Conservation (phyloP, 345 rosid genomes). For the Citrus australasica region DNA sequence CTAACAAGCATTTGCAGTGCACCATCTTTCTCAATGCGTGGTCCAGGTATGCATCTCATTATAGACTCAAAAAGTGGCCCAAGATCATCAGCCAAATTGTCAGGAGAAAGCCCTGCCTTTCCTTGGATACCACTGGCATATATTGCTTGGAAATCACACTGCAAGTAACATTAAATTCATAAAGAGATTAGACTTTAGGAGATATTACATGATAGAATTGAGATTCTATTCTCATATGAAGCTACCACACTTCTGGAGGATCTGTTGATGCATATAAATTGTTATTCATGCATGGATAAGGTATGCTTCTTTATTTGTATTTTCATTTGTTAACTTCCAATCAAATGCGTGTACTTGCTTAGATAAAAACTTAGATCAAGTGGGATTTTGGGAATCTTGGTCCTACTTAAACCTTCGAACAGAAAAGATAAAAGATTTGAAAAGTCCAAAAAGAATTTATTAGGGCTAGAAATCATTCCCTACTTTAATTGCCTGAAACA, state of each 20-base stretch:
- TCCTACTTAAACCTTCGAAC: not conserved
- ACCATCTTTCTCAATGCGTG: slow-evolving; percentile 81
- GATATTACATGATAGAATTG: not conserved
- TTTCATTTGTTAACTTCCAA: not conserved
- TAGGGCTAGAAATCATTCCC: not conserved
- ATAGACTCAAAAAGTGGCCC: slow-evolving; percentile 90
- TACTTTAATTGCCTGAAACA: not conserved
- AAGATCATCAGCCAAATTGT: slow-evolving; percentile 81
- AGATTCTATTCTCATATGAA: not conserved
- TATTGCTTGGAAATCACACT: slow-evolving; percentile 97
- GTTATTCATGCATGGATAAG: not conserved
- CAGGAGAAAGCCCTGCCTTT: slow-evolving; percentile 87
- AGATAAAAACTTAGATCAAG: not conserved
- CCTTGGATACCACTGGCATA: slow-evolving; percentile 97
- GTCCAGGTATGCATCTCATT: slow-evolving; percentile 97
- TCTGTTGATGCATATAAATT: not conserved
- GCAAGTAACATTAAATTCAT: slow-evolving; percentile 18
- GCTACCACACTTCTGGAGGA: not conserved
- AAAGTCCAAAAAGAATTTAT: not conserved
- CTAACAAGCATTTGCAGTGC: slow-evolving; percentile 99
- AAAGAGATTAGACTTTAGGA: slow-evolving; percentile 2
- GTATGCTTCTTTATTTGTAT: not conserved
- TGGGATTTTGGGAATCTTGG: not conserved
- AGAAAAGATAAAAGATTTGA: not conserved
- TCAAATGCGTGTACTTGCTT: not conserved